Evolutionary conservation across 2,329 filamentous ascomycete genomes (phyloP), one percentile per base, ranked within the genome.

Genomic region (Exophiala bonariae): DNA sequence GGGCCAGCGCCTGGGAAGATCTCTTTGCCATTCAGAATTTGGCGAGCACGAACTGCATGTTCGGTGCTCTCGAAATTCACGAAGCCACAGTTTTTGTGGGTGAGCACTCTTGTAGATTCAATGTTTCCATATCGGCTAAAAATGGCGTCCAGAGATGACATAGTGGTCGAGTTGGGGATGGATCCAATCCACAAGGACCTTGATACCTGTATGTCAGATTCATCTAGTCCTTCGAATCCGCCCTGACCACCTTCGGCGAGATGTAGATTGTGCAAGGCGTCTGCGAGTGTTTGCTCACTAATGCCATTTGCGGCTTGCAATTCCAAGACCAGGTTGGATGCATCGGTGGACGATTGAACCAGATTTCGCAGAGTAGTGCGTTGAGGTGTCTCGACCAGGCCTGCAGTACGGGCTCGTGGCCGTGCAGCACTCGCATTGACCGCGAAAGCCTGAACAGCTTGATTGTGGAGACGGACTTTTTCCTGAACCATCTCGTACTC

Each of bases 21-120:
- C 67, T 99, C 93, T 69, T 96, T 96, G 61, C 90, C 90, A 62
- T 97, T 97, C 70, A 96, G 84, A 63, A 85, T 80, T 11, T 83
- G 83, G 66, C 92, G 95, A 13, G 93, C 93, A 50, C 89, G 84
- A 31, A 96, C 85, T 46, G 93, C 93, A 64, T 89, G 95, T 56
- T 97, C 91, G 22, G 93, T 73, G 49, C 82, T 85, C 69, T 97
- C 90, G 62, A 96, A 99, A 69, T 99, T 99, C 64, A 99, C 92
- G 60, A 99, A 99, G 3, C 92, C 93, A 65, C 93, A 99, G 70
- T 96, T 97, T 78, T 99, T 99, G 75, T 99, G 90, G 1, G 93
- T 97, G 52, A 99, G 77, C 3, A 99, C 93, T 55, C 93, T 82
- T 20, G 89, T 92, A 3, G 92, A 96, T 57, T 93, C 79, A 54